These are phyloP conservation scores for Cronartium ribicola DNA, from an alignment of 1,284 basidiomycete genomes.

Conservation along the genomic window DNA sequence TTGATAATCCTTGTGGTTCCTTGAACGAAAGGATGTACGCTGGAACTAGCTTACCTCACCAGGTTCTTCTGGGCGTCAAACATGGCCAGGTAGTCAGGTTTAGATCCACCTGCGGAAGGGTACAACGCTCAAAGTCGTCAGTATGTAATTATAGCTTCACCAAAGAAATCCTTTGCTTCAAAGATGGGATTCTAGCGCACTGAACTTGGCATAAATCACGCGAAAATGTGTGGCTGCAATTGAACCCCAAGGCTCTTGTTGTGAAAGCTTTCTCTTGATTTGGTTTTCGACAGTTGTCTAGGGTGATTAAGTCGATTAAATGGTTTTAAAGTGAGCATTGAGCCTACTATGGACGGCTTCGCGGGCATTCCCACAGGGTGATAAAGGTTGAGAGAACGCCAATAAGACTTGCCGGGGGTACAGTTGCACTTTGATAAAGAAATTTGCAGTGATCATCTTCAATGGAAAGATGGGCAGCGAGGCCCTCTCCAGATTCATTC, in stretches of 20 bases:
- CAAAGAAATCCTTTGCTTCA: not conserved
- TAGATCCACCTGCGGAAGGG: not conserved
- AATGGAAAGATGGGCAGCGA: slow-evolving; percentile 32
- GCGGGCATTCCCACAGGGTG: not conserved
- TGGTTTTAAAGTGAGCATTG: too few species aligned
- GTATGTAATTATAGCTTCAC: too few species aligned
- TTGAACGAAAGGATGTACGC: not conserved
- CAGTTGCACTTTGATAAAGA: slow-evolving; percentile 20
- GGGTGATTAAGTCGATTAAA: too few species aligned
- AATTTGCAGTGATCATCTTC: slow-evolving; percentile 19
- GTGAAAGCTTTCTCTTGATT: slow-evolving; percentile 21
- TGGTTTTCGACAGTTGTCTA: slow-evolving; percentile 30
- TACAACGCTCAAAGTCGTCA: too few species aligned
- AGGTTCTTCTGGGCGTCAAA: slow-evolving; percentile 35
- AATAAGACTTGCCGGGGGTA: slow-evolving; percentile 12
- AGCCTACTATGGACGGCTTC: too few species aligned
- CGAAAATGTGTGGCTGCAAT: slow-evolving; percentile 29
- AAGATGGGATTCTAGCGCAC: slow-evolving; percentile 8
- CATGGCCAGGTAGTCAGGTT: slow-evolving; percentile 16
- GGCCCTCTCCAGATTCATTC: slow-evolving; percentile 18
- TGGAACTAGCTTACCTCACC: slow-evolving; percentile 21
- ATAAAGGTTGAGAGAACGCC: not conserved
- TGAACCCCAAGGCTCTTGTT: slow-evolving; percentile 21
- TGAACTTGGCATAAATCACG: slow-evolving; percentile 8
- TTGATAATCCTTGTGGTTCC: too few species aligned